Evolutionary conservation across 176 grass and related monocot genomes (phyloP), one percentile per base, ranked within the genome.

Genomic region (Oryza rufipogon): DNA sequence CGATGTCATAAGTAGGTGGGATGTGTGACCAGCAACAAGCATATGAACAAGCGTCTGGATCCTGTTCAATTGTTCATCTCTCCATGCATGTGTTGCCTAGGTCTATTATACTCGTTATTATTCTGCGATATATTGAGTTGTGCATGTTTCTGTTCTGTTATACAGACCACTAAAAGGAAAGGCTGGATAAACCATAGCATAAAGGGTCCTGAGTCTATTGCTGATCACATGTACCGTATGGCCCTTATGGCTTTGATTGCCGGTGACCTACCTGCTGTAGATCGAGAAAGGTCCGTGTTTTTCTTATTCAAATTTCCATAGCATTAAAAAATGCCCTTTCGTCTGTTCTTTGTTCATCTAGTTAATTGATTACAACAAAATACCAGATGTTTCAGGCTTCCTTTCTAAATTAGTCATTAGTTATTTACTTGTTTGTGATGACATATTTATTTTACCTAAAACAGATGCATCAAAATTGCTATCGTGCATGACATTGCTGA

Each of bases 181-280:
- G 96, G 96, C 16, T 98, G 96, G 96, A 87, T 98, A 78, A 95
- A 92, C 44, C 96, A 95, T 65, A 92, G 93, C 70, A 90, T 98
- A 34, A 91, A 90, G 41, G 93, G 93, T 14, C 89, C 96, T 2
- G 96, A 98, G 86, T 98, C 96, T 28, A 95, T 98, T 91, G 93
- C 91, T 52, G 96, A 98, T 80, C 96, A 98, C 91, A 98, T 98
- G 96, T 98, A 98, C 64, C 85, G 91, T 8, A 98, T 98, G 96
- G 85, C 93, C 22, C 52, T 98, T n/a, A 98, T 94, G 96, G 87
- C 91, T 83, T 85, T 98, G 76, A 92, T 95, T 22, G 89, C 91
- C 19, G 80, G 79, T 61, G 93, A 95, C 48, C 70, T 93, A 20
- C 89, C 96, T 45, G 48, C 79, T 48, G 86, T 98, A 22, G 80